phyloP scores from a whole-genome alignment of 2,329 filamentous ascomycete genomes.

The Oidium heveae region DNA sequence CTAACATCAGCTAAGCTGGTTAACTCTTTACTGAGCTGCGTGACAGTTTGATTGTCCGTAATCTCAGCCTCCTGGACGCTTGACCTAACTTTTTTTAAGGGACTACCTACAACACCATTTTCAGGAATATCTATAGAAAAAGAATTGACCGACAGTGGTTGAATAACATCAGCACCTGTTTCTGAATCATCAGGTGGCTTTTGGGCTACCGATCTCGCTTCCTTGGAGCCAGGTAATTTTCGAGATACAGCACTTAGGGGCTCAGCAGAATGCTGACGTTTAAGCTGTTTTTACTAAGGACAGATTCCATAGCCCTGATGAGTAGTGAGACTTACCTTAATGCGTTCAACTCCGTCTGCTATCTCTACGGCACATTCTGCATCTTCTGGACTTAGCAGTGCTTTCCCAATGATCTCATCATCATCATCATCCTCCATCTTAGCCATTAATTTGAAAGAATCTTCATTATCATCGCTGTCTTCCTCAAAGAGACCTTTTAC shows the following conservation, averaged over 20 bases:
- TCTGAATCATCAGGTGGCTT: conserved; percentile 19
- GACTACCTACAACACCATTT: conserved; percentile 34
- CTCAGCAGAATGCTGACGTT: conserved; percentile 55
- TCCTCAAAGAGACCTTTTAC: conserved; percentile 13
- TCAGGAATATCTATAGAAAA: conserved; percentile 20
- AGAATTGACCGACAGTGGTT: conserved; percentile 14
- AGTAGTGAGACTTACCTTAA: conserved; percentile 32
- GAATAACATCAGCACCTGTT: conserved; percentile 13
- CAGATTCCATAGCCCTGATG: neutral
- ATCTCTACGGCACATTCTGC: conserved; percentile 47
- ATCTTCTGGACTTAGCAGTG: conserved; percentile 42
- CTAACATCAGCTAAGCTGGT: neutral
- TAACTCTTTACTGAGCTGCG: neutral
- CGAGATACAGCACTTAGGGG: conserved; percentile 25
- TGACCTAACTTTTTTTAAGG: conserved; percentile 50
- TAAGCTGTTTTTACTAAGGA: conserved; percentile 32
- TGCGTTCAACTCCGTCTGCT: conserved; percentile 57
- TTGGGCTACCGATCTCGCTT: conserved; percentile 17
- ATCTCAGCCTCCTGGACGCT: conserved; percentile 25
- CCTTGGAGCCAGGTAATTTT: conserved; percentile 22
- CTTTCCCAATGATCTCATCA: conserved; percentile 25
- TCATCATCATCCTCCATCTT: conserved; percentile 42
- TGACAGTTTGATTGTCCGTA: neutral
- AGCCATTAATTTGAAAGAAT: conserved; percentile 34
- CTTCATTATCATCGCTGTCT: conserved; percentile 34